Evolutionary conservation across 257 asterid genomes (phyloP).

Genomic region (Nicotiana obtusifolia): DNA sequence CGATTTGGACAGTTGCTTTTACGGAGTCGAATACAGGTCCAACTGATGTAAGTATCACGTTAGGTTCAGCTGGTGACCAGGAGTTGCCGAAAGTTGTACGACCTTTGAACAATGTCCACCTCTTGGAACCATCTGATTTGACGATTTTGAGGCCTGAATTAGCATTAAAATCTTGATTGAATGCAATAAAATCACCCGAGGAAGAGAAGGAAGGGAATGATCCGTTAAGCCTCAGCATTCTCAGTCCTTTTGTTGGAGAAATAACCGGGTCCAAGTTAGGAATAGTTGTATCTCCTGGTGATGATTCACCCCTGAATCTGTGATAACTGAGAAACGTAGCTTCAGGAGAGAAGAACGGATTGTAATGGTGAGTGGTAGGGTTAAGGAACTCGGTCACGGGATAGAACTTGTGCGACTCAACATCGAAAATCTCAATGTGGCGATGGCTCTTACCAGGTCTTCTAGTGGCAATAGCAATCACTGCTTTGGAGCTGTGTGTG

Average conservation of each 20-base stretch:
- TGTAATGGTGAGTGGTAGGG: constrained; percentile 75
- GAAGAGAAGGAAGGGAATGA: constrained; percentile 66
- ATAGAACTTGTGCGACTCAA: constrained; percentile 31
- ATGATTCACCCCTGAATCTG: constrained; percentile 57
- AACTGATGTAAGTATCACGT: constrained; percentile 59
- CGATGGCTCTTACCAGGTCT: constrained; percentile 53
- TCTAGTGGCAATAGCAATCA: constrained; percentile 63
- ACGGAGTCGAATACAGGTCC: constrained; percentile 64
- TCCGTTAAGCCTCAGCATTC: constrained; percentile 61
- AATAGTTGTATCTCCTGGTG: constrained; percentile 28
- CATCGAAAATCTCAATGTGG: constrained; percentile 66
- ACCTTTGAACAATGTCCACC: constrained; percentile 47
- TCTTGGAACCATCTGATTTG: constrained; percentile 60
- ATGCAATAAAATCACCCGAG: constrained; percentile 49
- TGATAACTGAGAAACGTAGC: constrained; percentile 52
- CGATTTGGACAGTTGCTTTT: constrained; percentile 50
- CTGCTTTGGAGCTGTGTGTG: constrained; percentile 19
- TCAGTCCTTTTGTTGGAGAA: constrained; percentile 41
- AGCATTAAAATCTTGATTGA: constrained; percentile 38
- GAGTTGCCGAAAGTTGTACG: constrained; percentile 49
- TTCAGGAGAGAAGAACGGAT: constrained; percentile 57
- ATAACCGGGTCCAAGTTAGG: constrained; percentile 47
- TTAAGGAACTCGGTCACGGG: constrained; percentile 50
- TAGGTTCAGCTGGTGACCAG: constrained; percentile 64
- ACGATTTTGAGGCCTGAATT: constrained; percentile 46